A percentile compares a stretch with the other conserved stretches of the same genome.
phyloP scores from a whole-genome alignment of 768 basidiomycete species.

The Leccinum subgranulosum region DNA sequence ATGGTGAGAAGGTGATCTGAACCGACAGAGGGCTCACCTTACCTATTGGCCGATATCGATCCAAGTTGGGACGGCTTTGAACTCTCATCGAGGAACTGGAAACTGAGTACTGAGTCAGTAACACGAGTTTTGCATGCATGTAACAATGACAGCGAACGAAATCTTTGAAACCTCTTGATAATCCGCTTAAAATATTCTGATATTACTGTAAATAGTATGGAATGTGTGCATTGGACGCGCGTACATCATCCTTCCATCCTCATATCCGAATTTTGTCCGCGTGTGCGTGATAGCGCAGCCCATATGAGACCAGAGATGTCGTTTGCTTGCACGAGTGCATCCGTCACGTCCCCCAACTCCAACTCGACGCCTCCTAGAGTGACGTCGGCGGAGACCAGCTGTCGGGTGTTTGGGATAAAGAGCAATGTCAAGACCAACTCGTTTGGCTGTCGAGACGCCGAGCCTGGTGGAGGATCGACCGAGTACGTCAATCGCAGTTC shows the following conservation, averaged over 20 bases:
- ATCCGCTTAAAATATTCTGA: background rate
- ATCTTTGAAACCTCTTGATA: background rate
- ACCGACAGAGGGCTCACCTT: background rate
- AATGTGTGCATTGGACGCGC: background rate
- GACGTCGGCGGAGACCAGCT: constrained; percentile 58
- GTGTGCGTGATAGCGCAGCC: constrained; percentile 51
- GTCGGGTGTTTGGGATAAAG: constrained; percentile 67
- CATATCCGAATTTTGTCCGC: constrained; percentile 1
- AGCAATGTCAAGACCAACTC: constrained; percentile 54
- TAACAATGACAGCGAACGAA: background rate
- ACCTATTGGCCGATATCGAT: background rate
- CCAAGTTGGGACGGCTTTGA: background rate
- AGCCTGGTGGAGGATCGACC: constrained; percentile 33
- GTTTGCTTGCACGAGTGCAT: constrained; percentile 59
- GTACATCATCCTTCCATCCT: background rate
- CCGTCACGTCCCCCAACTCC: constrained; percentile 57
- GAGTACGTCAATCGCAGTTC: constrained; percentile 71
- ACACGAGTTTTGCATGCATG: background rate
- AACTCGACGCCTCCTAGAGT: constrained; percentile 51
- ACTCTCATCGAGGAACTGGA: background rate
- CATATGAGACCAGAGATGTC: constrained; percentile 65
- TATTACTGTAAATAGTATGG: background rate
- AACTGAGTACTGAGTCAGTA: background rate
- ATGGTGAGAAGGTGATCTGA: background rate
- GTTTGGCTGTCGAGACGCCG: constrained; percentile 24